Base-by-base conservation (phyloP, 441 rosid species). In the Eutrema salsugineum region DNA sequence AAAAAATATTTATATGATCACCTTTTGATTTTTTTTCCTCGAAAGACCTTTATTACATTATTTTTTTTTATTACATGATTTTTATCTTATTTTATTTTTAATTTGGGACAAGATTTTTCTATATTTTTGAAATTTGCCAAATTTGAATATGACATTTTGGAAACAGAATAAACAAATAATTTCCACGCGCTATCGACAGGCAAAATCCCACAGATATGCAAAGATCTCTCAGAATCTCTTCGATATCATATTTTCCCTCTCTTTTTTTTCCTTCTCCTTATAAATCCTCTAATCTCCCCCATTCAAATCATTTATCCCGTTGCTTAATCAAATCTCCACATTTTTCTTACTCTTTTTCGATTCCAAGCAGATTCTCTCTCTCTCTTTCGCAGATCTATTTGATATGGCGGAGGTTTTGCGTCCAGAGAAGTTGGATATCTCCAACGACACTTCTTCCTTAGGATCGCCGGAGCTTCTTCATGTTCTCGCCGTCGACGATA, bases 401-500 rank as follows among this genome's bases (percentile, higher is more conserved):
- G 15, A 46, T 6, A 75, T 75, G 78, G 74, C 74, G 0, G 78
- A 68, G 78, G 78, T 75, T 62, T 12, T 75, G 36, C 70, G 59
- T 46, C 69, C 73, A 2, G 73, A 67, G 78, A 60, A 17, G 27
- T 24, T 74, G n/a, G 66, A 66, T 11, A 67, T 74, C 22, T 66
- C 73, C 5, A 67, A 67, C 57, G 48, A 74, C 46, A 50, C 73
- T 60, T 51, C 78, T 0, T 51, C 73, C 3, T 60, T 74, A 46
- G 69, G 66, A 24, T 80, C 88, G 0, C 38, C 74, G 1, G 73
- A 75, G n/a, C 69, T 62, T 46, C 74, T 85, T 57, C 98, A 93
- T 68, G 97, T 93, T 5, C 83, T 93, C 6, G 98, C 97, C 8
- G 97, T 93, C 1, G 98, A 93, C 53, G 98, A 93, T 40, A 93